Percentiles rank a stretch among this genome's conserved stretches.
Evolutionary conservation across 345 rosid genomes (phyloP).

Genomic region (Eucalyptus tenuipes): DNA sequence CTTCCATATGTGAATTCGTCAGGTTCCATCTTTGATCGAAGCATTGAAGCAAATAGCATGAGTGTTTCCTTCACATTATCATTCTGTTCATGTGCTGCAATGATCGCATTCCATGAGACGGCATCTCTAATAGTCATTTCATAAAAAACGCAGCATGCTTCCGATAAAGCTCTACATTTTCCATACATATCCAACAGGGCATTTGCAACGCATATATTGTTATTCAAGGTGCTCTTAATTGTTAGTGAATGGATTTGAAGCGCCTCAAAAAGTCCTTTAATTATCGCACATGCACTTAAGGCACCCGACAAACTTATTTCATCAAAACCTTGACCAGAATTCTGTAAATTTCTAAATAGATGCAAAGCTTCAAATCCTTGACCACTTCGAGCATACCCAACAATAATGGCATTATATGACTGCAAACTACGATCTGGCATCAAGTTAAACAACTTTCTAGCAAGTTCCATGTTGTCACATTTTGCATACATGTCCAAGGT

Average conservation of each 20-base stretch:
- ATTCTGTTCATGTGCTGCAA: slow-evolving; percentile 80
- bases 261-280: slow-evolving; percentile 54
- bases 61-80: slow-evolving; percentile 46
- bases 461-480: slow-evolving; percentile 50
- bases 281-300: slow-evolving; percentile 67
- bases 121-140: slow-evolving; percentile 75
- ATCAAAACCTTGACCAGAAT: slow-evolving; percentile 53
- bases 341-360: slow-evolving; percentile 37
- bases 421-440: slow-evolving; percentile 51
- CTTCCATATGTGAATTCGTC: slow-evolving; percentile 95
- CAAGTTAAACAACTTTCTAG: slow-evolving; percentile 54
- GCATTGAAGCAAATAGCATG: slow-evolving; percentile 52
- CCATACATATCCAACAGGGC: slow-evolving; percentile 90
- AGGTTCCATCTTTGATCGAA: slow-evolving; percentile 49
- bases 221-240: slow-evolving; percentile 31
- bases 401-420: slow-evolving; percentile 75
- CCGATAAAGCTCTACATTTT: slow-evolving; percentile 63
- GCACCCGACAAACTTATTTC: slow-evolving; percentile 84
- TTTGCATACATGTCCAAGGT: slow-evolving; percentile 91
- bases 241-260: slow-evolving; percentile 61
- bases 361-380: slow-evolving; percentile 51
- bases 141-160: slow-evolving; percentile 46
- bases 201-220: slow-evolving; percentile 59
- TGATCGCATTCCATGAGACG: slow-evolving; percentile 90
- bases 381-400: slow-evolving; percentile 50